These are phyloP conservation scores for Boletus reticuloceps DNA, from an alignment of 768 basidiomycete species.

Conservation along the genomic window DNA sequence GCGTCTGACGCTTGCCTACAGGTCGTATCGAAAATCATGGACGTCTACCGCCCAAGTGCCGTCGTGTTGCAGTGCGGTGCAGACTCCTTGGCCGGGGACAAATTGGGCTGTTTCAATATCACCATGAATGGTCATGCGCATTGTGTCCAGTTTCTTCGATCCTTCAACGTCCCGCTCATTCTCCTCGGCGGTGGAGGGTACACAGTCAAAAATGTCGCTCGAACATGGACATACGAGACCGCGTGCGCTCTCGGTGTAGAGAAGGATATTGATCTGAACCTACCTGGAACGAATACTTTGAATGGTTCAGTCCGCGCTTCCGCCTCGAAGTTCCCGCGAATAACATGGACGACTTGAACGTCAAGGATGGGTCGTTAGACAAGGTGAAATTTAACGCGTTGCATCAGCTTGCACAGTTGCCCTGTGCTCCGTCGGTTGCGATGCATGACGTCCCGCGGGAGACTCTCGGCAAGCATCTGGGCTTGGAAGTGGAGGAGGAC, in stretches of 20 bases:
- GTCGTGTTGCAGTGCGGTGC: constrained; percentile 95
- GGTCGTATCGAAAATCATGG: constrained; percentile 83
- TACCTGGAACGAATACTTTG: constrained; percentile 89
- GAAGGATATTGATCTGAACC: constrained; percentile 68
- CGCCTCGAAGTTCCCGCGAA: constrained; percentile 86
- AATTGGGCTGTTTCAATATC: constrained; percentile 93
- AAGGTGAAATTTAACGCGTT: constrained; percentile 66
- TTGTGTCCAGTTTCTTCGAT: constrained; percentile 83
- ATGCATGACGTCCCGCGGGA: constrained; percentile 82
- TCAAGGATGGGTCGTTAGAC: constrained; percentile 76
- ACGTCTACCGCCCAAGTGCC: constrained; percentile 83
- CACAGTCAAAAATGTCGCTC: constrained; percentile 93
- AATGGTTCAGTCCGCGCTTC: constrained; percentile 97
- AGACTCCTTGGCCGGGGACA: constrained; percentile 93
- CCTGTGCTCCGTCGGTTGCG: constrained; percentile 79
- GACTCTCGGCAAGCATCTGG: constrained; percentile 61
- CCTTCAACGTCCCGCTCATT: constrained; percentile 82
- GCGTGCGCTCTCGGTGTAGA: constrained; percentile 91
- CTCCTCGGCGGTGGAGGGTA: constrained; percentile 96
- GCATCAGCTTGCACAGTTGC: constrained; percentile 55
- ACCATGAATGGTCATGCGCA: constrained; percentile 94
- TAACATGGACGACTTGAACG: constrained; percentile 94
- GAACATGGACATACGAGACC: constrained; percentile 96
- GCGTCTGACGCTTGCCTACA: constrained; percentile 26
- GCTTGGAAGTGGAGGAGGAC: constrained; percentile 46